Evolutionary conservation across 495 filamentous ascomycete species (phyloP), one percentile per base, ranked within the genome.

Genomic region (Pyrenula massariospora): DNA sequence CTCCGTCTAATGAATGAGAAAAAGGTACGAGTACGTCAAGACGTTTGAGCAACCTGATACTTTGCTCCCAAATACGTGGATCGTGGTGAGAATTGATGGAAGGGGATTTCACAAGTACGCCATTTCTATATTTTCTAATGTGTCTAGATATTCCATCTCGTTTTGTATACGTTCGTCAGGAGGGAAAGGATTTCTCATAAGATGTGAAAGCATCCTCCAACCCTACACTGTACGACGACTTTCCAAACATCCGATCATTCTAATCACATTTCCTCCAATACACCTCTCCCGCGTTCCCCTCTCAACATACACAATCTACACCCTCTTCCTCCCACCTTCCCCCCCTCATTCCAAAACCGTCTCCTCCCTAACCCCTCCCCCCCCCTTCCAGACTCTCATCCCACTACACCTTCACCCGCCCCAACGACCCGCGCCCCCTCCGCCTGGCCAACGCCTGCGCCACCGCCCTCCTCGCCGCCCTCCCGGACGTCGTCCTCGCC

Each of bases 381-480:
- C 48, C 52, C 25, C 52, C 51, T 42, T 42, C 31, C 31, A 42
- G 85, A 63, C 83, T 96, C 58, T 87, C 87, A 48, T 74, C 77
- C 55, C 91, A 88, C 61, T 91, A 98, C 71, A 72, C 66, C 3
- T 97, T 95, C 63, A 75, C 81, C 58, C 97, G 96, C 64, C 93
- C 93, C 19, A 98, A 96, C 73, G 93, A 98, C 67, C 77, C 77
- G 53, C 80, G 85, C 50, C 93, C 92, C 24, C 73, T 96, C 2
- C 80, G 93, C 69, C 82, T 98, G 60, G 96, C 96, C 93, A 98
- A 97, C 65, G 87, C 84, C 2, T 89, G 89, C 1, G 93, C 93
- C 1, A 77, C 79, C 47, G 86, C 83, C 3, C 87, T 96, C 55
- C 80, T 96, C 78, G 82, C 79, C 59, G 89, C 95, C 36, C 68